These are phyloP conservation scores for Verticillium tricorpus DNA, from an alignment of 2,329 filamentous ascomycete species.

Conservation along the genomic window DNA sequence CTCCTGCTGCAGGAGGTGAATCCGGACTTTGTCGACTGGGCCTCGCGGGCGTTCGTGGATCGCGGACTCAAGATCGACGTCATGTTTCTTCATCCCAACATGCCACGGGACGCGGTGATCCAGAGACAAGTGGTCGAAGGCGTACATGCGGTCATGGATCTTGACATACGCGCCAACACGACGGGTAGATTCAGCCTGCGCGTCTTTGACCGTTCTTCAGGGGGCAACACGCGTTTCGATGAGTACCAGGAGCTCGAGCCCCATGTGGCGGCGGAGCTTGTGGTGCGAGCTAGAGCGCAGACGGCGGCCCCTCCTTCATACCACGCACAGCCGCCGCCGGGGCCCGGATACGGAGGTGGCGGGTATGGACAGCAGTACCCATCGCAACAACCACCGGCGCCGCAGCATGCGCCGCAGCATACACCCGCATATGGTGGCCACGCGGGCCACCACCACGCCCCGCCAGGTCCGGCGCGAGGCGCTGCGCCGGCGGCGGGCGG, in stretches of 20 bases:
- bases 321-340: constrained; percentile 16
- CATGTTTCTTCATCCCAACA: constrained; percentile 71
- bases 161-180: constrained; percentile 65
- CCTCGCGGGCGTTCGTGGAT: constrained; percentile 69
- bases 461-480: constrained; percentile 18
- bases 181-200: constrained; percentile 74
- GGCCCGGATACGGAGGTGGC: constrained; percentile 12
- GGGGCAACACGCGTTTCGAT: constrained; percentile 73
- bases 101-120: constrained; percentile 66
- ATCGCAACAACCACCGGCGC: constrained; percentile 17
- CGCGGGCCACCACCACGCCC: not conserved
- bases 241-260: constrained; percentile 84
- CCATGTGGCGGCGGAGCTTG: constrained; percentile 72
- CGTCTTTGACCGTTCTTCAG: constrained; percentile 76
- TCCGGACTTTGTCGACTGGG: constrained; percentile 76
- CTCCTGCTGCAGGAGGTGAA: constrained; percentile 75
- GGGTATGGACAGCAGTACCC: constrained; percentile 24
- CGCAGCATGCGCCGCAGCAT: constrained; percentile 29
- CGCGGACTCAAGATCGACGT: constrained; percentile 72
- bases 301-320: constrained; percentile 14
- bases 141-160: constrained; percentile 76
- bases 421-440: not conserved
- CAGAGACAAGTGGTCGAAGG: constrained; percentile 84
- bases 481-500: constrained; percentile 25
- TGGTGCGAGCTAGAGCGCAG: constrained; percentile 61